Evolutionary conservation across 2,329 filamentous ascomycete genomes (phyloP), one percentile per base, ranked within the genome.

Genomic region (Colletotrichum graminicola): DNA sequence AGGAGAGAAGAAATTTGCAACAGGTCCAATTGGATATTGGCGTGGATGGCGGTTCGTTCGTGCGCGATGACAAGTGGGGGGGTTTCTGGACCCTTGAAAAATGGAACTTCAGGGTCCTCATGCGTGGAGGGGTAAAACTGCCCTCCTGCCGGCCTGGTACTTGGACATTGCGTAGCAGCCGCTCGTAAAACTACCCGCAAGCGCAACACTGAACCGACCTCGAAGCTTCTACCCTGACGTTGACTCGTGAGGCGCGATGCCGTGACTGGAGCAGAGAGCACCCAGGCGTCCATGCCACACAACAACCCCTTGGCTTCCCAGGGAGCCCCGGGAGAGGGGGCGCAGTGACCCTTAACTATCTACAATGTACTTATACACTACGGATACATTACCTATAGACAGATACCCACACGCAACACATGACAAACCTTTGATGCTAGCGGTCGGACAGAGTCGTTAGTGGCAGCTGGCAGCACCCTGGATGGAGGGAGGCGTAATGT

Each of bases 101-200:
- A 57, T 71, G 68, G 68, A 71, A 71, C 68, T 71, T 71, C 68
- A 71, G 68, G 68, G 68, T 71, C 68, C 65, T 62, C 54, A 56
- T 18, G 51, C 64, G 64, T 68, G 68, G 67, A 71, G 68, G 68
- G 68, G 68, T 71, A 67, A 52, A 41, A 57, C 34, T 49, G 56
- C 51, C 4, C 18, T 11, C 4, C 18, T 11, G 41, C 41, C 41
- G 2, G 36, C 36, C 41, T 21, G 41, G 41, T 21, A 41, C 21
- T 55, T 47, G 66, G 34, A 29, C 43, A 45, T 61, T 61, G 57
- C 41, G 41, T 34, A 32, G 41, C 57, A 61, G 26, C 60, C 43
- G 21, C 21, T 61, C 56, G 23, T 18, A 32, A 43, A 32, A 59
- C 39, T 29, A 21, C 45, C 21, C 26, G 43, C 41, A 47, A 60